Base-by-base conservation (phyloP, 768 basidiomycete species). In the Suillus plorans region DNA sequence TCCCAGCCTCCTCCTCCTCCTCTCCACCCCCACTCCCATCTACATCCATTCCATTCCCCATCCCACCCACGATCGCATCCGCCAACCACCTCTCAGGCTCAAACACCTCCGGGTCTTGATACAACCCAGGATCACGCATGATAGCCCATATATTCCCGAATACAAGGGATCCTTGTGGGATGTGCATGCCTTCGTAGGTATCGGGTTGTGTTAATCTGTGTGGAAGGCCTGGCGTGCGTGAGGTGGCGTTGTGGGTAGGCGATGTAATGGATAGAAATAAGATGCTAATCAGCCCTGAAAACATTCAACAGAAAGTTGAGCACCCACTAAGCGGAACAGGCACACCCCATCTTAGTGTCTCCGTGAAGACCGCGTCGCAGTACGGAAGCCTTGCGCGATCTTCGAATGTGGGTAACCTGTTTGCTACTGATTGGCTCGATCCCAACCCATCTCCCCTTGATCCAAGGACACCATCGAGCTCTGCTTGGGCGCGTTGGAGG, bases 131-230 rank as follows among this genome's bases (percentile, higher is more conserved):
- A 64, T 89, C 80, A 7, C 80, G 84, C n/a, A 81, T 76, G 31
- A 49, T 80, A 5, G 68, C 70, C 77, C 88, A 89, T 59, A 88
- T 84, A 70, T 90, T 90, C 14, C 81, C 84, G 66, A 89, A 86
- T 28, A 89, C 85, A 67, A 89, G 71, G 4, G 88, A 82, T 14
- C 89, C 89, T 70, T 87, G 85, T 39, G 88, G 87, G 60, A 90
- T 84, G 62, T 80, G 78, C 78, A 81, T 80, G 13, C 82, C 85
- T 36, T 82, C 74, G 70, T 89, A 90, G 45, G 86, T 73, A 69
- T 91, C 88, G 67, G 90, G 86, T 71, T 89, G 84, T 79, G 82
- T 87, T 69, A 88, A 67, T 55, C 87, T 80, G 64, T 90, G 89
- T 0, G 89, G 89, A 47, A 90, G 80, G 63, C 81, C 89, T 89